Base-by-base conservation (phyloP, 2,329 filamentous ascomycete genomes). In the Botrytis galanthina region DNA sequence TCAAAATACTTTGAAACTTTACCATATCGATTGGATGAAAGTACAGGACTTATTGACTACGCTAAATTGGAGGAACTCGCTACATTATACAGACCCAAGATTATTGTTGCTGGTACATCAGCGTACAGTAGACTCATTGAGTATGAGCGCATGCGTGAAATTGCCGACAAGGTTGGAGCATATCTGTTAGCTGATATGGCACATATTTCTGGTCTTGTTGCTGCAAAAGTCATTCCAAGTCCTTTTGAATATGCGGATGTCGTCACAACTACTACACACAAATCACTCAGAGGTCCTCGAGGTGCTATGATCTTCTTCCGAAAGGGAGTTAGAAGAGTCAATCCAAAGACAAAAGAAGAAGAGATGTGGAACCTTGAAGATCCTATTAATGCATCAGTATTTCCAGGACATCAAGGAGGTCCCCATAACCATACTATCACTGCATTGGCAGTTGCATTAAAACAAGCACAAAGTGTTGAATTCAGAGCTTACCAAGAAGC, bases 371-470 rank as follows among this genome's bases (percentile, higher is more conserved):
- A 98, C 80, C 91, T 99, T 60, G 96, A 98, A 83, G 88, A 87
- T 42, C 93, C 95, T 73, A 99, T 99, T 85, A 99, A 99, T 85
- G 89, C 90, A 79, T 97, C 95, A 73, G 96, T 99, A 75, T 99
- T 99, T 87, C 96, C 96, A 26, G 96, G 96, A 73, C 96, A 99
- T 84, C 96, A 99, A 83, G 96, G 96, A 82, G 96, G 96, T 37
- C 96, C 96, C 71, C 96, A 99, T 85, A 99, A 99, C 86, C 96
- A 99, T 87, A 99, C 96, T 79, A 99, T 99, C 83, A 97, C 96
- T 51, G 96, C 96, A 62, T 87, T 99, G 42, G 91, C 96, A 32
- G 96, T 99, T 67, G 96, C 96, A 20, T 88, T 99, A 74, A 97
- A 97, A 85, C 96, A 99, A 84, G 94, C 94, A 4, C 93, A 95